These are phyloP conservation scores for Mychonastes homosphaera DNA, from an alignment of 139 green algal species.

Conservation along the genomic window DNA sequence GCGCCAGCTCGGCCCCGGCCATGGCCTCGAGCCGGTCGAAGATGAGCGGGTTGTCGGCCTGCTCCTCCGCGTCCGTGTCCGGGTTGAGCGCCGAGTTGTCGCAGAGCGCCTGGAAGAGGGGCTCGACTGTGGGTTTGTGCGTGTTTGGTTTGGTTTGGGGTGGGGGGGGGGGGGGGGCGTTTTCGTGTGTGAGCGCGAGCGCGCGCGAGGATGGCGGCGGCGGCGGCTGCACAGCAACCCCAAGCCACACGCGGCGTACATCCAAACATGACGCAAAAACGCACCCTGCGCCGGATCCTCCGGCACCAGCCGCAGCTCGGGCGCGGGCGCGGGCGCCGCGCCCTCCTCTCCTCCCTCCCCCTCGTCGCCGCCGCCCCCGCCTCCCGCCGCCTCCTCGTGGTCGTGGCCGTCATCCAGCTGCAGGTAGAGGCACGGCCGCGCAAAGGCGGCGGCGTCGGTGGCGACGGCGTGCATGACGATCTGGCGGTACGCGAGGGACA, in stretches of 20 bases:
- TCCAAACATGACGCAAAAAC: neutral
- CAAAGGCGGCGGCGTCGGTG: conserved; percentile 15
- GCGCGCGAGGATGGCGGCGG: too few relatives aligned
- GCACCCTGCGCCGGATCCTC: conserved; percentile 19
- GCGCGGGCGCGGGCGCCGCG: conserved; percentile 15
- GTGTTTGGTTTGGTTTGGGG: too few relatives aligned
- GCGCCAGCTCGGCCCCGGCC: too few relatives aligned
- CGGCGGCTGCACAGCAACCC: neutral
- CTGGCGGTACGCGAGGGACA: conserved; percentile 25
- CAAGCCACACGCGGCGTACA: neutral
- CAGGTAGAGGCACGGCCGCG: conserved; percentile 30
- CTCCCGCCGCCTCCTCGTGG: neutral
- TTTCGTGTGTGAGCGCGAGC: too few relatives aligned
- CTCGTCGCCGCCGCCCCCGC: conserved; percentile 1
- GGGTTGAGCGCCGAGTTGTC: conserved; percentile 41
- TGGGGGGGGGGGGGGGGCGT: too few relatives aligned
- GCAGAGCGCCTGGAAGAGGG: conserved; percentile 34
- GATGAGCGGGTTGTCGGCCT: neutral
- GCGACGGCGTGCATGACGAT: conserved; percentile 39
- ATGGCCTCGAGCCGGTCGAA: too few relatives aligned
- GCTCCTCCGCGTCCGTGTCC: conserved; percentile 28
- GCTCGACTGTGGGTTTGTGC: conserved; percentile 24
- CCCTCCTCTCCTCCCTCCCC: conserved; percentile 15
- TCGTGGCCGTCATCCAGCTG: conserved; percentile 35
- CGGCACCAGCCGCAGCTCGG: conserved; percentile 31